A percentile compares a stretch with the other conserved stretches of the same genome.
These are phyloP conservation scores for Debaryomyces sp. DNA, from an alignment of 1,139 yeast species.

Conservation along the genomic window DNA sequence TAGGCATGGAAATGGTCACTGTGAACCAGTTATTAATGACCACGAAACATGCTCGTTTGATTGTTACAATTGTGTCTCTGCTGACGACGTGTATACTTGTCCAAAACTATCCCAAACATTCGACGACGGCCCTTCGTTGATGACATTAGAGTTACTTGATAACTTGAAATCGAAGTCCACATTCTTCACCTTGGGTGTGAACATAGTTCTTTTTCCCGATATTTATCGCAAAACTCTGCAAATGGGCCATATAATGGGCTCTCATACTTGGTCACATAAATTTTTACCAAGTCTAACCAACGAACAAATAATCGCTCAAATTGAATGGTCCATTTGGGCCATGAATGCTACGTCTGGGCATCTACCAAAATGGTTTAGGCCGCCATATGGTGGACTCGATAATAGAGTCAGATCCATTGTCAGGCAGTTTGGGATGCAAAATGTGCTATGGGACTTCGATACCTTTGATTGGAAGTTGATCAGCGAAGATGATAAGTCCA, in stretches of 20 bases:
- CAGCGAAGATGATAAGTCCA: slow-evolving; percentile 23
- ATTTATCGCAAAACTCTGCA: slow-evolving; percentile 59
- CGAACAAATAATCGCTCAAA: slow-evolving; percentile 82
- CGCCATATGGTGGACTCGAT: slow-evolving; percentile 95
- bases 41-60: slow-evolving; percentile 73
- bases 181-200: slow-evolving; percentile 83
- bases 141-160: slow-evolving; percentile 61
- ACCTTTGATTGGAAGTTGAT: slow-evolving; percentile 88
- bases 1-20: slow-evolving; percentile 59
- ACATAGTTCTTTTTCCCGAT: slow-evolving; percentile 76
- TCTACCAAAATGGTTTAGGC: slow-evolving; percentile 92
- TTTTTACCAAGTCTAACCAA: slow-evolving; percentile 76
- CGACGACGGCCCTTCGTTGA: slow-evolving; percentile 91
- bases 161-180: slow-evolving; percentile 60
- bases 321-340: slow-evolving; percentile 97
- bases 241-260: slow-evolving; percentile 77
- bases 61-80: slow-evolving; percentile 77
- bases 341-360: slow-evolving; percentile 93
- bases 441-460: slow-evolving; percentile 90
- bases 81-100: slow-evolving; percentile 79
- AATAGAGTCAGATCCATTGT: slow-evolving; percentile 79
- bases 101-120: slow-evolving; percentile 79
- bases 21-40: slow-evolving; percentile 48
- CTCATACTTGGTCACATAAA: slow-evolving; percentile 94
- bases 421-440: slow-evolving; percentile 83